phyloP scores from a whole-genome alignment of 148 eudicot genomes.

The Arbutus unedo region DNA sequence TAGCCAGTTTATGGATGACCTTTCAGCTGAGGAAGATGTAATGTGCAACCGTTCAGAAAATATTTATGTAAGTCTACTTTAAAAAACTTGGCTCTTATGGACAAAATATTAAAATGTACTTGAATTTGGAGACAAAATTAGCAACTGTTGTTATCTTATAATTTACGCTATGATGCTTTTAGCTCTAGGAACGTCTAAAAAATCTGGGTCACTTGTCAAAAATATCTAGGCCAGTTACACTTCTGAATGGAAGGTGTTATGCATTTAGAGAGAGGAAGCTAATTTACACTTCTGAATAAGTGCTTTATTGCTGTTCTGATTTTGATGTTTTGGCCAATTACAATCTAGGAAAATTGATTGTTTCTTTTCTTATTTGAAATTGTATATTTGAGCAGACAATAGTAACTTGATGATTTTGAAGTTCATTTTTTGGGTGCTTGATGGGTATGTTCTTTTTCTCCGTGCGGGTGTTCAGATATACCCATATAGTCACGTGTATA shows the following conservation, averaged over 20 bases:
- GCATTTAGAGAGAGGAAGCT: background rate
- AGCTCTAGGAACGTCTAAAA: background rate
- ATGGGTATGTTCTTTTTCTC: too few relatives aligned
- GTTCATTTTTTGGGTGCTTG: too few relatives aligned
- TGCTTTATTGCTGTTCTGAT: too few relatives aligned
- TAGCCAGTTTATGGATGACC: conserved; percentile 93
- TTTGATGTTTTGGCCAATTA: too few relatives aligned
- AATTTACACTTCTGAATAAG: background rate
- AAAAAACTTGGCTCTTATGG: background rate
- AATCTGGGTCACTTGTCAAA: background rate
- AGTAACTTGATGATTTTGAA: too few relatives aligned
- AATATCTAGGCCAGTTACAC: background rate
- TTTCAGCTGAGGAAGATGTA: conserved; percentile 70
- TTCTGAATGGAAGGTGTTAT: background rate
- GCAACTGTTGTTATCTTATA: background rate
- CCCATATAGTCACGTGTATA: too few relatives aligned
- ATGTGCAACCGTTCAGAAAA: conserved; percentile 49
- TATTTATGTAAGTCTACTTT: conserved; percentile 45
- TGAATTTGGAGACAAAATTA: background rate
- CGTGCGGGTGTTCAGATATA: too few relatives aligned
- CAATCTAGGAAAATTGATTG: too few relatives aligned
- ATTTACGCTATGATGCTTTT: background rate
- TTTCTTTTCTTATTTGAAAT: too few relatives aligned
- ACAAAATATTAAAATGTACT: background rate
- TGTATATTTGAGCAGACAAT: too few relatives aligned